Percentiles rank a stretch among this genome's conserved stretches.
Conservation (phyloP, 192 early-diverging fungal genomes). For the Radiomyces spectabilis region DNA sequence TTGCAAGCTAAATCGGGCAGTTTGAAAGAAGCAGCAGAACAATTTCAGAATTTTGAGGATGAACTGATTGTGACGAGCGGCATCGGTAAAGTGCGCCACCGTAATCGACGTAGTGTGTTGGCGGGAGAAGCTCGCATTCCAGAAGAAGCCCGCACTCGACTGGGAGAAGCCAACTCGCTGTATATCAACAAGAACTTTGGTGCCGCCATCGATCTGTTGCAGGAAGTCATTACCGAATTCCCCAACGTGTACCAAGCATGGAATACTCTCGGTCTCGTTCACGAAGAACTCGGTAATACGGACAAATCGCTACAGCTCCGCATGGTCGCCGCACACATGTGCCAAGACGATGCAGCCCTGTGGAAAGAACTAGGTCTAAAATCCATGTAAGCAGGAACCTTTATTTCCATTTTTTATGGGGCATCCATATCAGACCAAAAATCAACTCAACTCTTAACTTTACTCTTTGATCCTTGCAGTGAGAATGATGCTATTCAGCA, state of each 20-base stretch:
- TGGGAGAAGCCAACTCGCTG: conserved; percentile 73
- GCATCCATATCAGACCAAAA: conserved; percentile 1
- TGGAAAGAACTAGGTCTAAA: conserved; percentile 81
- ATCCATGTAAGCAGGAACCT: conserved; percentile 47
- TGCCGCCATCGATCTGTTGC: conserved; percentile 64
- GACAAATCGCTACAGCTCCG: conserved; percentile 69
- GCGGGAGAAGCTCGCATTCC: conserved; percentile 10
- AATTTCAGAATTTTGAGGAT: conserved; percentile 16
- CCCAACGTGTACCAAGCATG: conserved; percentile 74
- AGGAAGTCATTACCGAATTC: conserved; percentile 68
- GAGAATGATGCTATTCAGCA: conserved; percentile 61
- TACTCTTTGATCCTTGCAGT: conserved; percentile 12
- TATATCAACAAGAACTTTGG: conserved; percentile 66
- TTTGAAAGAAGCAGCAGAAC: conserved; percentile 2
- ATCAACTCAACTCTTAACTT: background rate
- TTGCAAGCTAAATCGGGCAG: conserved; percentile 2
- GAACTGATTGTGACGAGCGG: conserved; percentile 13
- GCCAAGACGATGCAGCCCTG: conserved; percentile 54
- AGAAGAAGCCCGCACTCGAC: conserved; percentile 44
- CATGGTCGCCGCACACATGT: conserved; percentile 88
- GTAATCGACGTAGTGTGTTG: background rate
- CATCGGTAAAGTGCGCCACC: conserved; percentile 3
- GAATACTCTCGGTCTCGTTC: conserved; percentile 83
- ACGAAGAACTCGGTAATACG: conserved; percentile 75
- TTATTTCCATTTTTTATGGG: no score